Evolutionary conservation across 2,329 filamentous ascomycete genomes (phyloP).

Genomic region (Microcyclospora tardicrescens): DNA sequence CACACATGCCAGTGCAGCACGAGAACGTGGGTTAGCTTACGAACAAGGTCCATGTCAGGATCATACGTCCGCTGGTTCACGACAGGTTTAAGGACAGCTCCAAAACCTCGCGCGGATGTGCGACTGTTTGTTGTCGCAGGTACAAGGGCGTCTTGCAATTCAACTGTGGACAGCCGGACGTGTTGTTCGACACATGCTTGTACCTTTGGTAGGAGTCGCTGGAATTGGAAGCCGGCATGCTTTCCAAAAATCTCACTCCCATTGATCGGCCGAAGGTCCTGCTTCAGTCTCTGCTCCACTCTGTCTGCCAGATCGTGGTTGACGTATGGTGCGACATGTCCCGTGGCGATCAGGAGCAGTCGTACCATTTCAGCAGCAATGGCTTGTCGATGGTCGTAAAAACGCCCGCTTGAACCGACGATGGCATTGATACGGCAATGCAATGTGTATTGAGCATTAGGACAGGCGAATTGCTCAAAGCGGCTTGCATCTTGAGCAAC

Average conservation of each 20-base stretch:
- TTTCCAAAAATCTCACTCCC: slow-evolving; percentile 16
- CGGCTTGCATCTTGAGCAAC: slow-evolving; percentile 11
- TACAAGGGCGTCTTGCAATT: slow-evolving; percentile 32
- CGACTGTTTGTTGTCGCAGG: slow-evolving; percentile 7
- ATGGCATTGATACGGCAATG: slow-evolving; percentile 27
- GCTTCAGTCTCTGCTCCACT: slow-evolving; percentile 23
- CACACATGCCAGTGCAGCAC: slow-evolving; percentile 86
- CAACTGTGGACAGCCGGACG: slow-evolving; percentile 26
- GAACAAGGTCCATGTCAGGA: slow-evolving; percentile 48
- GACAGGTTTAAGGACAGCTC: slow-evolving; percentile 15
- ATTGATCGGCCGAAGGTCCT: slow-evolving; percentile 15
- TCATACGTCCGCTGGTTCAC: slow-evolving; percentile 9
- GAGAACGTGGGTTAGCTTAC: slow-evolving; percentile 68
- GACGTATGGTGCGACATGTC: slow-evolving; percentile 4
- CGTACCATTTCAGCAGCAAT: slow-evolving; percentile 35
- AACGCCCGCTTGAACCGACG: slow-evolving; percentile 26
- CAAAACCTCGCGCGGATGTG: slow-evolving; percentile 13
- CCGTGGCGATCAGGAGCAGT: slow-evolving; percentile 25
- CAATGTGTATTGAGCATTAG: slow-evolving; percentile 13
- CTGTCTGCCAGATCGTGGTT: slow-evolving; percentile 20
- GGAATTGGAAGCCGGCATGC: slow-evolving; percentile 19
- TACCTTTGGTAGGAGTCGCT: slow-evolving; percentile 22
- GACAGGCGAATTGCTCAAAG: slow-evolving; percentile 12
- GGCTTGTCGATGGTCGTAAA: slow-evolving; percentile 28
- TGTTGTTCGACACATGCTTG: slow-evolving; percentile 23